Conservation (phyloP, 148 eudicot genomes). For the Chenopodium album region DNA sequence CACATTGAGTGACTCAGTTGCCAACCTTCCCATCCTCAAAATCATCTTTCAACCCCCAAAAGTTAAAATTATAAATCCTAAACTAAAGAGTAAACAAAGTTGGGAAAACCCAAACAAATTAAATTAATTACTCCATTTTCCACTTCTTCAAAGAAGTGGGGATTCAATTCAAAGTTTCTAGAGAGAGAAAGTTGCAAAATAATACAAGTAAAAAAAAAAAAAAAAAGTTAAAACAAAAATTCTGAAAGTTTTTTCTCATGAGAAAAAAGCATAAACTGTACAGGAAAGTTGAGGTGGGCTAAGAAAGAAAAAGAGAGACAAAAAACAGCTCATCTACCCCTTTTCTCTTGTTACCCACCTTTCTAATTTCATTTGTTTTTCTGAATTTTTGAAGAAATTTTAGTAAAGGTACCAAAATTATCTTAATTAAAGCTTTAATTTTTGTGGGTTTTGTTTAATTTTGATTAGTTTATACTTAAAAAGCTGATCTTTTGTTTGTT, state of each 20-base stretch:
- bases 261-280: constrained; percentile 41
- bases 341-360: constrained; percentile 7
- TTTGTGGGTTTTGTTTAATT: constrained; percentile 14
- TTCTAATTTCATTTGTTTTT: constrained; percentile 26
- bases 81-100: constrained; percentile 35
- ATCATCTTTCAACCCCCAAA: constrained; percentile 30
- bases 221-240: neutral
- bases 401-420: constrained; percentile 1
- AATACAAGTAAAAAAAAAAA: neutral
- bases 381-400: constrained; percentile 14
- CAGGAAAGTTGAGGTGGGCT: constrained; percentile 35
- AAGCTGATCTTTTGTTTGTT: neutral
- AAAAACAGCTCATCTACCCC: constrained; percentile 25
- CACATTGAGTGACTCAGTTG: constrained; percentile 57
- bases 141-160: constrained; percentile 26
- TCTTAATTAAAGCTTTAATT: constrained; percentile 27
- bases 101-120: constrained; percentile 5
- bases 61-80: constrained; percentile 34
- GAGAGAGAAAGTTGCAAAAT: constrained; percentile 27
- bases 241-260: constrained; percentile 27
- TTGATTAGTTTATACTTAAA: too few relatives aligned
- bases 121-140: neutral
- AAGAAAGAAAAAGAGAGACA: constrained; percentile 22
- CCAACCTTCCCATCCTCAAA: constrained; percentile 41
- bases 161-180: constrained; percentile 32